phyloP scores from a whole-genome alignment of 805 yeast species.

The Kregervanrija fluxuum region DNA sequence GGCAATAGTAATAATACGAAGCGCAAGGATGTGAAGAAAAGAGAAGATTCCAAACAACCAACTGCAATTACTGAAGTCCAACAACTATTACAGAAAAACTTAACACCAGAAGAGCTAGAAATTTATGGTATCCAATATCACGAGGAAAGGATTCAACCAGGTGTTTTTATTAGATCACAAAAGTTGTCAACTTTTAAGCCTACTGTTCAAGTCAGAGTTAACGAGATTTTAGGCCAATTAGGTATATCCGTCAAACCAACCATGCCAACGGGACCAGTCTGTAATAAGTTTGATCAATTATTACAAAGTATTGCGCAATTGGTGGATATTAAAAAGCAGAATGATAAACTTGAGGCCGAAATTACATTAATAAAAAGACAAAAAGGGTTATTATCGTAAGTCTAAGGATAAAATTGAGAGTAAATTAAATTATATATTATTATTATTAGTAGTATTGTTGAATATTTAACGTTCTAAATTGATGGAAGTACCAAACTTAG shows the following conservation, averaged over 20 bases:
- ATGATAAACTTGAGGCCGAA: conserved; percentile 83
- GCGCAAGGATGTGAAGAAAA: neutral
- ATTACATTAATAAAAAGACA: conserved; percentile 38
- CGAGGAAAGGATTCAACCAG: conserved; percentile 66
- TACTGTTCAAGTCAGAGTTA: conserved; percentile 56
- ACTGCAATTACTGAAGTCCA: conserved; percentile 19
- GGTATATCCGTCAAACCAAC: conserved; percentile 76
- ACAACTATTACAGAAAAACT: conserved; percentile 40
- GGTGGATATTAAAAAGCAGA: conserved; percentile 77
- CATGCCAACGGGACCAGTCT: conserved; percentile 77
- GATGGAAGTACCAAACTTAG: conserved; percentile 83
- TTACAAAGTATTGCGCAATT: conserved; percentile 62
- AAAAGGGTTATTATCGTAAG: conserved; percentile 15
- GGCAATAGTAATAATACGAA: conserved; percentile 6
- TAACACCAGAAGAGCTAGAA: conserved; percentile 73
- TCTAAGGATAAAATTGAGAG: conserved; percentile 3
- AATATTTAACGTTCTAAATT: conserved; percentile 59
- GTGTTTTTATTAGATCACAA: conserved; percentile 75
- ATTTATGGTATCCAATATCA: conserved; percentile 79
- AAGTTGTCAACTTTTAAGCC: conserved; percentile 77
- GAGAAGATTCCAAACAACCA: conserved; percentile 25
- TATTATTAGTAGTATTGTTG: neutral
- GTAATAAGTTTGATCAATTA: conserved; percentile 69
- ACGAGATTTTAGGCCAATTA: conserved; percentile 63
- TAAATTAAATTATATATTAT: neutral